Evolutionary conservation across 208 protist genomes (phyloP), one percentile per base, ranked within the genome.

Genomic region (Acanthamoeba sp.): DNA sequence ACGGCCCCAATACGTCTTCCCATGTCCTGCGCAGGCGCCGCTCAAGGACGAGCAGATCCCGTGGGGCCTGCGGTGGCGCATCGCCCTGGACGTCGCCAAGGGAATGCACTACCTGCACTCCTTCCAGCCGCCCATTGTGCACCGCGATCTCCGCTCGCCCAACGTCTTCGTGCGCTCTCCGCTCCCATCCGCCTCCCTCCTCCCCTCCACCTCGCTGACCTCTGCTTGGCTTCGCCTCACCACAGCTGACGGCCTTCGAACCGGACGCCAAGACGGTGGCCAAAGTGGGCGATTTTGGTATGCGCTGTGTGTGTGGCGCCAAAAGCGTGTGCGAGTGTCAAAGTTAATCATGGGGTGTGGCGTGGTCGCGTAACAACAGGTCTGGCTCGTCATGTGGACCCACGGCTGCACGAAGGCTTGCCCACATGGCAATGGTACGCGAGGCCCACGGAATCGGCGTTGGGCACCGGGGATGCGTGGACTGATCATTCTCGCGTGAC

Each of bases 201-300:
- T 2, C 59, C 59, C 9, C 4, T 12, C 34, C 20, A 27, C 64
- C 91, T 66, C 27, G 9, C 27, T 32, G 27, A 32, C 27, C 27
- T 32, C 2, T 27, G 22, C 59, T 66, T 0, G n/a, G 7, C 16
- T 36, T 73, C 34, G 3, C 20, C n/a, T 20, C 64, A 3, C 12
- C 7, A 12, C 82, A 89, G 45, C 18, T 71, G 57, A 34, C 32
- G 50, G 6, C 57, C 20, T n/a, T 40, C 36, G 57, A 90, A 7
- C 12, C 45, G 9, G 32, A 29, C 29, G 57, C 84, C 52, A 90
- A 90, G 18, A 66, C 42, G 34, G n/a, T n/a, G n/a, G n/a, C n/a
- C n/a, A n/a, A n/a, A n/a, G n/a, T n/a, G n/a, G n/a, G n/a, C n/a
- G 95, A 96, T 95, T 96, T 96, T 76, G 95, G 95, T 94, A 38